These are phyloP conservation scores for Starmerella riodocensis DNA, from an alignment of 805 yeast genomes.

Conservation along the genomic window DNA sequence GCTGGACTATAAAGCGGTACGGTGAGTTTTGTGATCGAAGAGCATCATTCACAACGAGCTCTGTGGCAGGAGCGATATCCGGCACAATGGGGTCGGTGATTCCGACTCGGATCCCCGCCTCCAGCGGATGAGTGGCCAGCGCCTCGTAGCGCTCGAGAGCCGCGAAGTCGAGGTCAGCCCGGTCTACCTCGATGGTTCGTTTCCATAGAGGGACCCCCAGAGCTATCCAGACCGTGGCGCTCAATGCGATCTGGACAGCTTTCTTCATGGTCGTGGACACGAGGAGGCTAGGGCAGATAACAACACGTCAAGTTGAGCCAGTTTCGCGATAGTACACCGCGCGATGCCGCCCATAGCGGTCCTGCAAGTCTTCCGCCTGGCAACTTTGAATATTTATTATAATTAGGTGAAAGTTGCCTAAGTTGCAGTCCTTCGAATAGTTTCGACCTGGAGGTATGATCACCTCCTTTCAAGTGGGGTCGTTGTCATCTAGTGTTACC, in stretches of 20 bases:
- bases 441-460: no score
- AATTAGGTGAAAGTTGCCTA: no score
- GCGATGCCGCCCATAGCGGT: no score
- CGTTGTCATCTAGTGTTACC: no score
- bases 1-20: slow-evolving; percentile 21
- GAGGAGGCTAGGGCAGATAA: not conserved
- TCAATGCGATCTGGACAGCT: slow-evolving; percentile 10
- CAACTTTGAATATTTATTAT: no score
- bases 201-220: slow-evolving; percentile 41
- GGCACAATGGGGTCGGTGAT: slow-evolving; percentile 38
- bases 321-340: not conserved
- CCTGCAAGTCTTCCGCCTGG: no score
- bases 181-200: slow-evolving; percentile 45
- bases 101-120: slow-evolving; percentile 23
- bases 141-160: slow-evolving; percentile 30
- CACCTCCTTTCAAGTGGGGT: no score
- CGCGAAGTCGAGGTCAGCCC: slow-evolving; percentile 46
- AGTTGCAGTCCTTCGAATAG: no score
- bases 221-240: slow-evolving; percentile 19
- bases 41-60: slow-evolving; percentile 35
- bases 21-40: slow-evolving; percentile 25
- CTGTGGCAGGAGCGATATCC: slow-evolving; percentile 48
- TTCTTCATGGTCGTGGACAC: slow-evolving; percentile 3
- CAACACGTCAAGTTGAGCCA: not conserved
- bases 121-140: slow-evolving; percentile 16